Evolutionary conservation across 75 land plant genomes (phyloP), one percentile per base, ranked within the genome.

Genomic region (Cryptomeria japonica): DNA sequence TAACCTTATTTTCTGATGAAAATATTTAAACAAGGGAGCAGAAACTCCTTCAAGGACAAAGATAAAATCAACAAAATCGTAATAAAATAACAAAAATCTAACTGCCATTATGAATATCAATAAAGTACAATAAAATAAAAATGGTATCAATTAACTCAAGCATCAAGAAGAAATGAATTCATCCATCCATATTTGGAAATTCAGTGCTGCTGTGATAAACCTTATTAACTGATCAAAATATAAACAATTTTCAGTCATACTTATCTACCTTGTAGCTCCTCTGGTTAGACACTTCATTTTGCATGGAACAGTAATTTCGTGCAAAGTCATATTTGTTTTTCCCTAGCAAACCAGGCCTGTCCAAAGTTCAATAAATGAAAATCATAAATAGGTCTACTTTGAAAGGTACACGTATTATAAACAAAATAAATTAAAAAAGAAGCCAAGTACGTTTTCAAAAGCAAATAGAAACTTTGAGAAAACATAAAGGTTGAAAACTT

Each of bases 281-380:
- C 73, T 97, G 94, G 77, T 93, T 88, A 46, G 88, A 89, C 42
- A 90, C 92, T 36, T 64, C 84, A 55, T 79, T 47, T 82, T 89
- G 87, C 78, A 88, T 73, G 77, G 87, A 89, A 84, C 99, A 98
- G 78, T 98, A 98, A 86, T 91, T 93, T 86, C 90, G 89, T 47
- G 98, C 98, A 93, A 97, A 98, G 39, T 98, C 96, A 91, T 96
- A 98, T 80, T 98, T 98, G 87, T 89, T 88, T 80, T 93, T 94
- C 84, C 99, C 99, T 58, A 98, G 89, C 89, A 98, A 93, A 46
- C 96, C 93, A 86, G 97, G 97, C 96, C 99, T 98, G 89, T 53
- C 76, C 38, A 86, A 79, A 68, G 39, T 22, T 37, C 46, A 84
- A 42, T 44, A 28, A 75, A 22, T 22, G 22, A 90, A 51, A 84